Evolutionary conservation across 352 stramenopile genomes (phyloP).

Genomic region (Blastocystis sp.): DNA sequence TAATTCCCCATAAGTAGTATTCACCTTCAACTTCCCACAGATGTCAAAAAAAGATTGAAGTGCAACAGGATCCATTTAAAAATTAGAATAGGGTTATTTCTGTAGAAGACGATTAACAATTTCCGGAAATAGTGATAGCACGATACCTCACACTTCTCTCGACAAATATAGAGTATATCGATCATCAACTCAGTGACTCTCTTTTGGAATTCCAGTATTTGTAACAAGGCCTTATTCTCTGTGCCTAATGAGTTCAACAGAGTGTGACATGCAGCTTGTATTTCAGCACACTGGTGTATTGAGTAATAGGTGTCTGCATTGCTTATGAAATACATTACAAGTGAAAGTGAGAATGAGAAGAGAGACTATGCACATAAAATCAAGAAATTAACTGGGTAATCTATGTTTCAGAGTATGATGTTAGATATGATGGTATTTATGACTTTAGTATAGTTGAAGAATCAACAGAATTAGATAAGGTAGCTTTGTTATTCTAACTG

Average conservation of each 20-base stretch:
- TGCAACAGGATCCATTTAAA: not conserved
- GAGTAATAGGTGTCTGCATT: conserved; percentile 1
- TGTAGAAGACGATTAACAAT: too few species aligned
- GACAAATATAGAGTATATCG: too few species aligned
- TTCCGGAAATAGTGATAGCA: too few species aligned
- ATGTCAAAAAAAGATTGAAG: conserved; percentile 29
- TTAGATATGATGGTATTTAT: conserved; percentile 33
- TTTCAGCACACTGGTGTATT: not conserved
- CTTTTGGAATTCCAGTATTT: too few species aligned
- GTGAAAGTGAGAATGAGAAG: not conserved
- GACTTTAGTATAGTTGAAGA: not conserved
- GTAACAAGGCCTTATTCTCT: too few species aligned
- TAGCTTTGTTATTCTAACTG: not conserved
- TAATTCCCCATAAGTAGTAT: too few species aligned
- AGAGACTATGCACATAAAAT: conserved; percentile 25
- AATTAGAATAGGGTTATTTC: not conserved
- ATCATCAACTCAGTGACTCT: too few species aligned
- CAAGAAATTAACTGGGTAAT: not conserved
- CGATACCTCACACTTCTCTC: too few species aligned
- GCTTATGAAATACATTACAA: not conserved
- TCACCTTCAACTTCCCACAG: conserved; percentile 12
- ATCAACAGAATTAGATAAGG: not conserved
- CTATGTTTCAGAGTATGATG: not conserved
- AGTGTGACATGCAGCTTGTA: not conserved
- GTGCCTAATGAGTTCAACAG: not conserved